These are phyloP conservation scores for Globisporangium spiculum DNA, from an alignment of 352 stramenopile genomes.

Conservation along the genomic window DNA sequence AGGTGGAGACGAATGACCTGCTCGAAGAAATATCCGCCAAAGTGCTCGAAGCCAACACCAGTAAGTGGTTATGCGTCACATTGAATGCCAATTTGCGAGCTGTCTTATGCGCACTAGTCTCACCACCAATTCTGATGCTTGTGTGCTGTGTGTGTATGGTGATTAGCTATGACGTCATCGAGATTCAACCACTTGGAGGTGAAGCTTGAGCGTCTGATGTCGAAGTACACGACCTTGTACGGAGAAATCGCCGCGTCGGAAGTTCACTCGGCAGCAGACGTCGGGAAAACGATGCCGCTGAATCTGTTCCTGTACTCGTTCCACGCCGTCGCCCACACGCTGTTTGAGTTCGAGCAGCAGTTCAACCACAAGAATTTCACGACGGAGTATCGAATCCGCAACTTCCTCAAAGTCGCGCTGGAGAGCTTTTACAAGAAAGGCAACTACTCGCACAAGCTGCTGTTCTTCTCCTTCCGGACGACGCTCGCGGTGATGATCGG, in stretches of 20 bases:
- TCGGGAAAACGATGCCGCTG: constrained; percentile 66
- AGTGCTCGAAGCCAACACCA: constrained; percentile 21
- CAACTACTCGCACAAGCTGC: constrained; percentile 40
- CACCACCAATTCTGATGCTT: no score
- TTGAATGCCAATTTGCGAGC: no score
- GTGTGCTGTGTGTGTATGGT: no score
- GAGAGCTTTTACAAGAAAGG: constrained; percentile 33
- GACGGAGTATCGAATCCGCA: constrained; percentile 38
- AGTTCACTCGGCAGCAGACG: constrained; percentile 50
- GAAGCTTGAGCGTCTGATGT: constrained; percentile 46
- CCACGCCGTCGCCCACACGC: constrained; percentile 58
- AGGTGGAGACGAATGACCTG: constrained; percentile 60
- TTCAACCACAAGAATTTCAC: constrained; percentile 79
- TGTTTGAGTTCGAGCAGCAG: constrained; percentile 60
- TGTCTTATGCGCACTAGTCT: no score
- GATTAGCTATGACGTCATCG: constrained; percentile 31
- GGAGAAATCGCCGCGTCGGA: constrained; percentile 24
- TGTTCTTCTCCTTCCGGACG: constrained; percentile 62
- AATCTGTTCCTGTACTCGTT: constrained; percentile 84
- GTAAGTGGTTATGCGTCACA: constrained; percentile 13
- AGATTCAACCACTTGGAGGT: constrained; percentile 53
- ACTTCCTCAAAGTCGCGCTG: constrained; percentile 49
- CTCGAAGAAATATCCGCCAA: constrained; percentile 59
- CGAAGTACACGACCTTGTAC: constrained; percentile 59
- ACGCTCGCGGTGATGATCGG: constrained; percentile 59